These are phyloP conservation scores for Combretum micranthum DNA, from an alignment of 345 rosid genomes.

Conservation along the genomic window DNA sequence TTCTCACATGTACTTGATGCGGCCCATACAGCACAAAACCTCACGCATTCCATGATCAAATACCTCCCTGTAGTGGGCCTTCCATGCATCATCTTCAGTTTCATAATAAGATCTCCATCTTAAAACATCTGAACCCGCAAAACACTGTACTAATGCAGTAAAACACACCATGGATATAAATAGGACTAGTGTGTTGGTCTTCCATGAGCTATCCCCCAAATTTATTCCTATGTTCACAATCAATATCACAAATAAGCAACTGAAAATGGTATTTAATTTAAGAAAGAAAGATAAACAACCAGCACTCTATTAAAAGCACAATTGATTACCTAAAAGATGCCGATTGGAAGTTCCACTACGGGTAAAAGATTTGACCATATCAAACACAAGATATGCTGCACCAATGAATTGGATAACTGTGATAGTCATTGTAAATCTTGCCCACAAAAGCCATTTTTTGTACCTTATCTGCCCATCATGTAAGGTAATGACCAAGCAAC, in stretches of 20 bases:
- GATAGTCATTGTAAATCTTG: constrained; percentile 49
- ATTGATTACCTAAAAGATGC: constrained; percentile 55
- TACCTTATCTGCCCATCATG: constrained; percentile 50
- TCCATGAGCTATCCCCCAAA: constrained; percentile 41
- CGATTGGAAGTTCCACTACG: constrained; percentile 27
- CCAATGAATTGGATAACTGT: constrained; percentile 53
- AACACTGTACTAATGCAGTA: constrained; percentile 61
- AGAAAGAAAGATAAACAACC: not conserved
- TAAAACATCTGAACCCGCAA: constrained; percentile 67
- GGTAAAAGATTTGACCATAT: constrained; percentile 40
- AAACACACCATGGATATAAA: constrained; percentile 42
- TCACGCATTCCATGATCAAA: constrained; percentile 96
- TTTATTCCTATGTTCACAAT: constrained; percentile 28
- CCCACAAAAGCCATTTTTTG: constrained; percentile 82
- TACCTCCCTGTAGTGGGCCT: constrained; percentile 84
- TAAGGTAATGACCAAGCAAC: constrained; percentile 2
- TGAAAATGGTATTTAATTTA: not conserved
- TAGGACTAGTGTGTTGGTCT: constrained; percentile 33
- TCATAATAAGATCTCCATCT: constrained; percentile 84
- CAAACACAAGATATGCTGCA: constrained; percentile 55
- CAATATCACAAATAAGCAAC: not conserved
- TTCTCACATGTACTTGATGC: constrained; percentile 65
- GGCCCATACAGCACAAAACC: constrained; percentile 87
- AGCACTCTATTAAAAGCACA: not conserved
- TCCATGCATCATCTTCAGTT: constrained; percentile 87